Base-by-base conservation (phyloP, 306 rosid species). In the Crotalaria pallida region DNA sequence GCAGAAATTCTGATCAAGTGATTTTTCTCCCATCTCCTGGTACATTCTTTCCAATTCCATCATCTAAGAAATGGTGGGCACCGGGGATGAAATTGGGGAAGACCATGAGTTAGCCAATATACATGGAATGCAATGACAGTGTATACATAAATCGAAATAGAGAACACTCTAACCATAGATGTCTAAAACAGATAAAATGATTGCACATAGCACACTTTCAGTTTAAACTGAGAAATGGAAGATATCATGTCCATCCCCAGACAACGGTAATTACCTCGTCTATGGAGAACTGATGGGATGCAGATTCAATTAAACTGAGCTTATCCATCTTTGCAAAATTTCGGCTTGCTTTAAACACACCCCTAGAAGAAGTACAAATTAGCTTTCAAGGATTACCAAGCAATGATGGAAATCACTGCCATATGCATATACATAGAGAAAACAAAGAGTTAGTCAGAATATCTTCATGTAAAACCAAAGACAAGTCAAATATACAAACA, bases 11-110 rank as follows among this genome's bases (percentile, higher is more conserved):
- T 5, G 26, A 60, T 49, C 67, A 16, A 71, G 29, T 71, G 70
- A 10, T 38, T 75, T 75, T 38, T 60, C 79, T 71, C 83, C 76
- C 49, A 67, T 57, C 5, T 79, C 81, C 22, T 36, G 11, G 34
- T 59, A 82, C 13, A 71, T 45, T 38, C 74, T 66, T 63, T 82
- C 84, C 81, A 82, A 66, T 53, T 75, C 77, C 47, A 71, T 23
- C 2, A 67, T 52, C 86, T 82, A 48, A 0, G 43, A 43, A 73
- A 27, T 4, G 43, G 19, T 56, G 55, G 9, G 9, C 18, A 3
- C 29, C 7, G 13, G 13, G 3, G 10, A 10, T 23, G 19, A n/a
- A 67, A 29, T 19, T 56, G 41, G 41, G 10, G 10, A 58, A 65
- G 47, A 59, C 45, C 50, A 72, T 51, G 43, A 45, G 58, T 71